phyloP scores from a whole-genome alignment of 805 yeast species.

The Priceomyces carsonii region DNA sequence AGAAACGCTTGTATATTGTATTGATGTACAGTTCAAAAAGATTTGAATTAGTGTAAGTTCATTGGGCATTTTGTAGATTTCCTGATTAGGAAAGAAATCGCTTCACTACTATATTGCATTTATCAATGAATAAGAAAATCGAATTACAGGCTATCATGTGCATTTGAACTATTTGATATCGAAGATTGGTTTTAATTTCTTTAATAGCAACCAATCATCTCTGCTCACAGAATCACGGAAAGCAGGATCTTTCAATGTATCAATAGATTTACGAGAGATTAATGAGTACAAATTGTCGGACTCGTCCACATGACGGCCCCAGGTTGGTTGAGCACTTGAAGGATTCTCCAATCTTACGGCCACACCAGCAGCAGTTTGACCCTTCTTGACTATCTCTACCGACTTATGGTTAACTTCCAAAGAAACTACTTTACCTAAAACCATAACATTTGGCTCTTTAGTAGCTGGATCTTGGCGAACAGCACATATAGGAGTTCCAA shows the following conservation, averaged over 20 bases:
- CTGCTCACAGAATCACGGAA: constrained; percentile 92
- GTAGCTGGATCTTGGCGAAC: constrained; percentile 88
- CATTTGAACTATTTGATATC: constrained; percentile 65
- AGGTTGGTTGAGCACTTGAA: constrained; percentile 88
- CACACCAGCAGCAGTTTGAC: constrained; percentile 96
- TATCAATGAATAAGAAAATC: neutral
- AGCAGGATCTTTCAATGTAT: constrained; percentile 97
- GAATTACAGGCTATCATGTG: neutral
- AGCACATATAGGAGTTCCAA: constrained; percentile 95
- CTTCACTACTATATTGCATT: neutral
- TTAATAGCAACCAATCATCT: constrained; percentile 93
- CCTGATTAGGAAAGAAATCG: constrained; percentile 7
- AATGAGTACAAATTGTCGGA: constrained; percentile 87
- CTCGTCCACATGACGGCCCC: constrained; percentile 99
- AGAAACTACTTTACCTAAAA: constrained; percentile 88
- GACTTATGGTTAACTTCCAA: constrained; percentile 95
- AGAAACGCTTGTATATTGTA: neutral
- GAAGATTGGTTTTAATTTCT: constrained; percentile 83
- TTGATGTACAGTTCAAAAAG: constrained; percentile 5
- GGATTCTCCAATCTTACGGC: constrained; percentile 97
- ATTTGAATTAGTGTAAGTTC: constrained; percentile 10
- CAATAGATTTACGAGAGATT: constrained; percentile 86
- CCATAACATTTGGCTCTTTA: constrained; percentile 64
- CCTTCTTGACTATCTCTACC: constrained; percentile 77
- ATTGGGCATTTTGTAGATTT: constrained; percentile 10